Percentiles rank a stretch among this genome's conserved stretches.
phyloP scores from a whole-genome alignment of 2,329 filamentous ascomycete genomes.

The Eutypella sp. region DNA sequence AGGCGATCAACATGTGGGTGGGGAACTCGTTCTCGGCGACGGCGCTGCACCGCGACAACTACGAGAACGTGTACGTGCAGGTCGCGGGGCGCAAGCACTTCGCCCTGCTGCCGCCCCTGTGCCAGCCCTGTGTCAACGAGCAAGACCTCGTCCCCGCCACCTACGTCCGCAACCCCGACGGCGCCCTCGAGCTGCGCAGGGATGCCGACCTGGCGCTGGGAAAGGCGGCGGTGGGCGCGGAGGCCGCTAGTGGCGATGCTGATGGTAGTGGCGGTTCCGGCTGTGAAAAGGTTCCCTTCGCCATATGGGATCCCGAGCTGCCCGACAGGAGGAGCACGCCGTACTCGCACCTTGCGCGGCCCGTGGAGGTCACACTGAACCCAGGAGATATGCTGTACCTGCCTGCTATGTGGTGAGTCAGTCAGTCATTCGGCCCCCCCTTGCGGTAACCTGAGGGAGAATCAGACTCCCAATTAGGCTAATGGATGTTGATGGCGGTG shows the following conservation, averaged over 20 bases:
- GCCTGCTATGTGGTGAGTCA: slow-evolving; percentile 67
- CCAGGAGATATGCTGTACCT: slow-evolving; percentile 79
- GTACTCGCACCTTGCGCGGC: slow-evolving; percentile 56
- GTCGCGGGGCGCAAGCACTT: slow-evolving; percentile 71
- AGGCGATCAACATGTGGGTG: slow-evolving; percentile 81
- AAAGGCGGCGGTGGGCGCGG: background rate
- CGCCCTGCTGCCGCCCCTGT: slow-evolving; percentile 65
- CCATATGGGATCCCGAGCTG: slow-evolving; percentile 68
- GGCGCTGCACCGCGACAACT: slow-evolving; percentile 75
- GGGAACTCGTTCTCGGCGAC: slow-evolving; percentile 67
- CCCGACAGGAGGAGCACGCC: slow-evolving; percentile 44
- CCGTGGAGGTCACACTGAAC: slow-evolving; percentile 62
- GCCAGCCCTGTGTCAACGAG: slow-evolving; percentile 66
- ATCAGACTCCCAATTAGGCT: too few relatives aligned
- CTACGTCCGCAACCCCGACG: slow-evolving; percentile 41
- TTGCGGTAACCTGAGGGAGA: too few relatives aligned
- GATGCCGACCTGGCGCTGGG: slow-evolving; percentile 3
- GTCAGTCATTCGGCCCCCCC: too few relatives aligned
- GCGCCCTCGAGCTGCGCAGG: slow-evolving; percentile 25
- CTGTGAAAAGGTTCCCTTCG: slow-evolving; percentile 54
- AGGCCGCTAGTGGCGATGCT: slow-evolving; percentile 18
- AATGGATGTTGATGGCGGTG: too few relatives aligned
- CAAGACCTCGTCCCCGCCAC: slow-evolving; percentile 49
- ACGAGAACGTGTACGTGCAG: slow-evolving; percentile 82
- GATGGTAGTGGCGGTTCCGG: slow-evolving; percentile 14